Conservation (phyloP, 2,329 filamentous ascomycete genomes). For the Diaporthe destruens region DNA sequence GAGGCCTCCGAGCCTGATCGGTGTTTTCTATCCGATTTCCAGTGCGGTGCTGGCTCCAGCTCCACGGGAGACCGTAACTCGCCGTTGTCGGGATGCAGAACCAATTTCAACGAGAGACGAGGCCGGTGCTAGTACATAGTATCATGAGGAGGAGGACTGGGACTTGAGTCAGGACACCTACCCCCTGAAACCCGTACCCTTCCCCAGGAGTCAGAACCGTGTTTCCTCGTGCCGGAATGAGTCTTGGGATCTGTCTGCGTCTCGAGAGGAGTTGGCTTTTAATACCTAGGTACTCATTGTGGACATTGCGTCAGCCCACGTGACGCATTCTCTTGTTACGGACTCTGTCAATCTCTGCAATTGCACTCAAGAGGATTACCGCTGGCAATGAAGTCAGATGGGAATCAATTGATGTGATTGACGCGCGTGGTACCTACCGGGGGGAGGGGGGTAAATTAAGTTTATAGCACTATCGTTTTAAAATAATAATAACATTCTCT, state of each 20-base stretch:
- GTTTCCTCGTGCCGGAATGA: constrained; percentile 6
- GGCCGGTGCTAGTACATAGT: too few species aligned
- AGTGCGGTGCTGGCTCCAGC: background rate
- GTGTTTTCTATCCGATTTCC: background rate
- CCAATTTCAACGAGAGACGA: background rate
- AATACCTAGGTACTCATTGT: background rate
- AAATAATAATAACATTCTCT: too few species aligned
- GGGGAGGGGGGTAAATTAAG: too few species aligned
- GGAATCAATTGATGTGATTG: too few species aligned
- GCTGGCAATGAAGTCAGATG: too few species aligned
- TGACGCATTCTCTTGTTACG: background rate
- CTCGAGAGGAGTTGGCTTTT: background rate
- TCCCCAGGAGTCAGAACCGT: background rate
- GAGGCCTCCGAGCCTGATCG: constrained; percentile 13
- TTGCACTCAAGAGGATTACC: too few species aligned
- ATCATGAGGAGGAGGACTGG: background rate
- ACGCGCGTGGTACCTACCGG: too few species aligned
- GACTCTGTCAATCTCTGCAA: background rate
- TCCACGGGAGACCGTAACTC: background rate
- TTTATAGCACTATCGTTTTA: too few species aligned
- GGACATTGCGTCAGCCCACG: background rate
- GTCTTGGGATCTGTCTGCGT: background rate
- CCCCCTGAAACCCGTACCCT: constrained; percentile 5
- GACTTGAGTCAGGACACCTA: background rate
- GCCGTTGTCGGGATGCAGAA: background rate